A percentile compares a stretch with the other conserved stretches of the same genome.
These are phyloP conservation scores for Papiliotrema flavescens DNA, from an alignment of 1,284 basidiomycete species.

Conservation along the genomic window DNA sequence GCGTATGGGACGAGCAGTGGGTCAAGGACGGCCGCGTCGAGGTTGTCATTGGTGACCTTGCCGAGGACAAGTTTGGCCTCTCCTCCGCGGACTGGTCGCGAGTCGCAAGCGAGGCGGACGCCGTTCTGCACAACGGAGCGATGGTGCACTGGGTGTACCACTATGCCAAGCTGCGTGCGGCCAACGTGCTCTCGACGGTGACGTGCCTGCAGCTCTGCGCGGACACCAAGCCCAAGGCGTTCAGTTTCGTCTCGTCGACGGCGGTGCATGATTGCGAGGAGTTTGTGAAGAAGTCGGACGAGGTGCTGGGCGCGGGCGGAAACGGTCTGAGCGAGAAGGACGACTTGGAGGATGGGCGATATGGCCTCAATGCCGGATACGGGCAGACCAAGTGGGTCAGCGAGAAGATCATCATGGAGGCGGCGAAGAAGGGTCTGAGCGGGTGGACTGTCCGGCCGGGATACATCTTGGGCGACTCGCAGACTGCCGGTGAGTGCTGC, in stretches of 20 bases:
- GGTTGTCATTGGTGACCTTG: constrained; percentile 85
- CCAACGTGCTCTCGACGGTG: constrained; percentile 88
- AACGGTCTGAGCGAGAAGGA: constrained; percentile 82
- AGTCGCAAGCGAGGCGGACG: constrained; percentile 72
- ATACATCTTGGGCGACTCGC: constrained; percentile 93
- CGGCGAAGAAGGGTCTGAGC: constrained; percentile 77
- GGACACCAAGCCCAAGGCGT: constrained; percentile 67
- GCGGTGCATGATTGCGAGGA: constrained; percentile 87
- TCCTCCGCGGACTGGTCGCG: constrained; percentile 63
- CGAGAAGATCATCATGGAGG: constrained; percentile 89
- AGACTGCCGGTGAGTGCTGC: constrained; percentile 64
- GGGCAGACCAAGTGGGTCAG: constrained; percentile 99
- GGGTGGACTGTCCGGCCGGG: constrained; percentile 90
- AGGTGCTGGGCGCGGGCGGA: constrained; percentile 53
- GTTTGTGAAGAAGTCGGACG: constrained; percentile 84
- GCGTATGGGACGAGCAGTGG: constrained; percentile 94
- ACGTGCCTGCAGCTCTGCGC: constrained; percentile 76
- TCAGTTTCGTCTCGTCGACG: constrained; percentile 93
- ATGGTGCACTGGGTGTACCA: constrained; percentile 99
- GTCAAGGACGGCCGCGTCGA: constrained; percentile 65
- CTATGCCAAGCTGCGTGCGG: constrained; percentile 84
- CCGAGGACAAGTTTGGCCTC: constrained; percentile 72
- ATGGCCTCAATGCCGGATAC: constrained; percentile 81
- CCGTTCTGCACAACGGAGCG: constrained; percentile 92
- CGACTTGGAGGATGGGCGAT: constrained; percentile 81